Base-by-base conservation (phyloP, 176 grass and related monocot genomes). In the Oryza glumipatula region DNA sequence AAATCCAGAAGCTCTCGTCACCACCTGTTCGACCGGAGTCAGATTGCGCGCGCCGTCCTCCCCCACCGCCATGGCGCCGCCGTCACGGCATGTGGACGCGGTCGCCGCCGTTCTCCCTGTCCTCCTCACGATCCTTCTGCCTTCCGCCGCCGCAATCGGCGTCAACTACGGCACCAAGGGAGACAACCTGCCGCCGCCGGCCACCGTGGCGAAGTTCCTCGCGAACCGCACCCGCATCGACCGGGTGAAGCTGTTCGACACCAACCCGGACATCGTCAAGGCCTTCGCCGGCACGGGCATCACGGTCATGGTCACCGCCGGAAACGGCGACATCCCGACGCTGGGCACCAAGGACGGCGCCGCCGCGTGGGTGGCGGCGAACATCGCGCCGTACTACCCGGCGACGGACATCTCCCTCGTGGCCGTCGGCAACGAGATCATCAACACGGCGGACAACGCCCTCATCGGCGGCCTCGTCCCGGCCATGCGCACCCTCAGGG, bases 181-280 rank as follows among this genome's bases (percentile, higher is more conserved):
- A 9, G 82, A 98, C 84, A 98, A 98, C 72, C 84, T 98, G 13
- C 91, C 82, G 3, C 85, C 92, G 65, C 91, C 88, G 41, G 43
- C 85, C 0, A 83, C 82, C 41, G 92, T 95, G 14, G 89, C 92
- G 14, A 36, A 79, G 14, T 98, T 94, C 79, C 81, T 98, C 32
- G 61, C 87, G 3, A 86, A 87, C 44, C 67, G 67, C 82, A 98
- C 95, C 24, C 65, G 33, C 82, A 88, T 98, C 63, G 83, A 98
- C 91, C 92, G 91, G 9, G 91, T 95, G 64, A 98, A 98, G 92
- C 83, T 98, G 4, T 98, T 98, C 77, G 95, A 98, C 76, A 72
- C 85, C 5, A 95, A 88, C 76, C 76, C 91, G 11, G 92, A 98
- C 56, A 83, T 95, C 26, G 77, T 98, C 12, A 87, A 82, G 26